Evolutionary conservation across 2,329 filamentous ascomycete species (phyloP).

Genomic region (Fusarium sp.): DNA sequence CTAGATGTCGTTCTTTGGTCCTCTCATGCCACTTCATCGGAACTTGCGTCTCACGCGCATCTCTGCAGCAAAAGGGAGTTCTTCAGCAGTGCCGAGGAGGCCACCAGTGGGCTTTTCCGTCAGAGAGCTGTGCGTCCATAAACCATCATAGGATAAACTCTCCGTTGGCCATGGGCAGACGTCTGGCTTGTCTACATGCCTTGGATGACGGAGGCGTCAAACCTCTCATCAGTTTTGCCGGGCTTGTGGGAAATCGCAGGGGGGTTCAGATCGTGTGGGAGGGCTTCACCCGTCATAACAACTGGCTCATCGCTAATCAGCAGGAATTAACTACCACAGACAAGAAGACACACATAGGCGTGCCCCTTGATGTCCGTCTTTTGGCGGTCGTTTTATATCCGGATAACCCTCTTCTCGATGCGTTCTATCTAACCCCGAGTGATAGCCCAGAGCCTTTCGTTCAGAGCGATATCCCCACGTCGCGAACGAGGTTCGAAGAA

Average conservation of each 20-base stretch:
- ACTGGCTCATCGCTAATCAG: too few relatives aligned
- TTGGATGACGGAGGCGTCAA: neutral
- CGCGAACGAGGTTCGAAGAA: too few relatives aligned
- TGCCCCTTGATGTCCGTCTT: too few relatives aligned
- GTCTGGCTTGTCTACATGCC: neutral
- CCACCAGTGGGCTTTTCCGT: neutral
- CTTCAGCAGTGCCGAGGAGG: neutral
- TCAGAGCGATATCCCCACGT: neutral
- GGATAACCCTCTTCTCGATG: neutral
- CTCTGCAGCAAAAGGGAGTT: too few relatives aligned
- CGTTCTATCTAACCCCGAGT: neutral
- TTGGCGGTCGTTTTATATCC: neutral
- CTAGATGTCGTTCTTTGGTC: neutral
- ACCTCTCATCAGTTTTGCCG: neutral
- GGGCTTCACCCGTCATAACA: too few relatives aligned
- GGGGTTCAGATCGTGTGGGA: too few relatives aligned
- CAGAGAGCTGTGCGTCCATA: neutral
- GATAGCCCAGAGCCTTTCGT: neutral
- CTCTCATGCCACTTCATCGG: neutral
- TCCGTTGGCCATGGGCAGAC: too few relatives aligned
- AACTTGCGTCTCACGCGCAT: neutral
- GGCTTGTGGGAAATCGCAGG: neutral
- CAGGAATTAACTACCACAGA: too few relatives aligned
- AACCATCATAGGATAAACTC: neutral
- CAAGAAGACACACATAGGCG: too few relatives aligned